Conservation (phyloP, 2,329 filamentous ascomycete genomes). For the Penicillium sp. region DNA sequence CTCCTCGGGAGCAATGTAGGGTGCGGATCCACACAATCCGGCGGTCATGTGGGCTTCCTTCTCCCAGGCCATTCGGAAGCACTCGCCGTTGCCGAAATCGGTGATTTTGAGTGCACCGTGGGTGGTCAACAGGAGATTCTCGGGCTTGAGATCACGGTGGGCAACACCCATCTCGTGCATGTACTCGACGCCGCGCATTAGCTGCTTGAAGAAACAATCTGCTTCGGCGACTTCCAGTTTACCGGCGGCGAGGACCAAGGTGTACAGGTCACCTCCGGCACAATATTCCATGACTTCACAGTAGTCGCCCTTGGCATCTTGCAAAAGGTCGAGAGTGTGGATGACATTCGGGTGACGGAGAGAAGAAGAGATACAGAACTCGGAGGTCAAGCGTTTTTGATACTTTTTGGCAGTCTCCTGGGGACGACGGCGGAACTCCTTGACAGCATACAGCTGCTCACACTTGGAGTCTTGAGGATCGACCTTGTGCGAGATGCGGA, state of each 20-base stretch:
- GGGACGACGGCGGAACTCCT: conserved; percentile 91
- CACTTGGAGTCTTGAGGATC: conserved; percentile 70
- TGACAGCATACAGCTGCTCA: conserved; percentile 94
- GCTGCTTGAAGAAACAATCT: conserved; percentile 98
- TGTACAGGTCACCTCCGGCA: conserved; percentile 93
- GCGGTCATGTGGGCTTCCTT: conserved; percentile 98
- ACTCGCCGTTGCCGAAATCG: conserved; percentile 97
- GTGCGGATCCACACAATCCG: conserved; percentile 90
- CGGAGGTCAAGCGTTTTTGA: conserved; percentile 92
- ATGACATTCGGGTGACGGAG: conserved; percentile 97
- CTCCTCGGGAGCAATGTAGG: conserved; percentile 96
- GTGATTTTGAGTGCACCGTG: conserved; percentile 95
- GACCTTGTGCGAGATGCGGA: conserved; percentile 95
- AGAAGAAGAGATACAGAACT: conserved; percentile 98
- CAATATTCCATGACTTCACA: conserved; percentile 99
- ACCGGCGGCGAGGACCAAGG: conserved; percentile 81
- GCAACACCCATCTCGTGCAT: conserved; percentile 99
- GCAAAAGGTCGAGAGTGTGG: conserved; percentile 89
- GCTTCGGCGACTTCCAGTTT: conserved; percentile 88
- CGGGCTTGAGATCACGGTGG: conserved; percentile 93
- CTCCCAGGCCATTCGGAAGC: conserved; percentile 99
- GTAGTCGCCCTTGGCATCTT: conserved; percentile 95
- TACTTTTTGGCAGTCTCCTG: conserved; percentile 97
- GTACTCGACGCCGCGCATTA: conserved; percentile 98
- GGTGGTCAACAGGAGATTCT: conserved; percentile 90